Evolutionary conservation across 306 rosid species (phyloP), one percentile per base, ranked within the genome.

Genomic region (Betula pendula): DNA sequence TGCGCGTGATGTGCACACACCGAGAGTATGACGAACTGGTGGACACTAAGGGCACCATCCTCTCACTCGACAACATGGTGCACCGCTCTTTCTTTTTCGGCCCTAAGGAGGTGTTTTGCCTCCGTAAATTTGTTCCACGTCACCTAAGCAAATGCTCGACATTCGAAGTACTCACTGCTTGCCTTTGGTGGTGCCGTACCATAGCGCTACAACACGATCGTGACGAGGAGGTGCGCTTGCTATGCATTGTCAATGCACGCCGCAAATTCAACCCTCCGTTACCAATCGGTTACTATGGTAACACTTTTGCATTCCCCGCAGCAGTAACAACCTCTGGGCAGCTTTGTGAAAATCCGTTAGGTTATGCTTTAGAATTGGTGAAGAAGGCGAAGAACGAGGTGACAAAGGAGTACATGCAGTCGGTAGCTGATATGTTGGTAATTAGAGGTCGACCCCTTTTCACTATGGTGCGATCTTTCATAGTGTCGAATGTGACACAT

Each of bases 41-140:
- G 0, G 89, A 89, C 73, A 79, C 77, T 8, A 84, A 83, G 68
- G 88, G 91, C 15, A 81, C 87, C 58, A 79, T 81, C 7, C 48
- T 85, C 35, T 87, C 91, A 9, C 49, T 83, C 1, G 87, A 85
- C 9, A 84, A 85, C 67, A 83, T 89, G 88, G 81, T 65, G 0
- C 87, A 81, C 15, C 89, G 84, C 22, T 89, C 89, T 1, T 87
- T 89, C 68, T 87, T 89, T 74, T 89, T 87, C 33, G 83, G 85
- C 16, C 85, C 85, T 3, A 31, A 66, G 0, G 91, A 89, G 58
- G 33, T 87, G 0, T 29, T 81, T 2, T 76, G 87, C 31, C 79
- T 89, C n/a, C 89, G 93, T 1, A 19, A 81, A 16, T 68, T 65
- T 9, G 56, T 81, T 49, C 87, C 87, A 0, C 47, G 0, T 0